Evolutionary conservation across 2,329 filamentous ascomycete species (phyloP).

Genomic region (Venturia pyrina): DNA sequence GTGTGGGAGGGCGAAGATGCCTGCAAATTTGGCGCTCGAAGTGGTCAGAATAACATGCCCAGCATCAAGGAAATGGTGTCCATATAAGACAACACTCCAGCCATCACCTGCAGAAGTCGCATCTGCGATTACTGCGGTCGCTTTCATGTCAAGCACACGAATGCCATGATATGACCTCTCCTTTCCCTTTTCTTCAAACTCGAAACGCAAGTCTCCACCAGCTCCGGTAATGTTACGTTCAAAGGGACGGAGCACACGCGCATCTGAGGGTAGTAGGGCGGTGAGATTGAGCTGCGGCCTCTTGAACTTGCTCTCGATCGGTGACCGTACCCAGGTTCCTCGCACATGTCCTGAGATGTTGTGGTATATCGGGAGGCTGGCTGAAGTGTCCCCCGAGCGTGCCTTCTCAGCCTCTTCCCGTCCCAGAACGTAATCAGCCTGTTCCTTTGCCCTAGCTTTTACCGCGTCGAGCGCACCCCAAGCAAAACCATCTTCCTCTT

Average conservation of each 20-base stretch:
- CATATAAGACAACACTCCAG: conserved; percentile 72
- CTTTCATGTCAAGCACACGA: conserved; percentile 8
- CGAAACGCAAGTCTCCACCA: conserved; percentile 7
- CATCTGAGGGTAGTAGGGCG: conserved; percentile 8
- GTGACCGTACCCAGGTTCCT: conserved; percentile 13
- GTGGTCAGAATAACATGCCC: conserved; percentile 76
- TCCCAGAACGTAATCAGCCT: conserved; percentile 10
- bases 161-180: not conserved
- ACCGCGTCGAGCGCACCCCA: conserved; percentile 12
- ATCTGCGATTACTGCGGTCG: conserved; percentile 57
- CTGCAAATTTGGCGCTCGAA: conserved; percentile 85
- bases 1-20: conserved; percentile 82
- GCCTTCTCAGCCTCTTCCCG: conserved; percentile 2
- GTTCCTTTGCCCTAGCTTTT: conserved; percentile 9
- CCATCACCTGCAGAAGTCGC: conserved; percentile 57
- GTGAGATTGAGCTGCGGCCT: conserved; percentile 11
- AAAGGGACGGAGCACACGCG: not conserved
- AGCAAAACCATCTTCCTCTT: conserved; percentile 12
- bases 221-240: conserved; percentile 12
- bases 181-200: conserved; percentile 5
- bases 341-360: conserved; percentile 13
- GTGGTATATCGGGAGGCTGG: conserved; percentile 10
- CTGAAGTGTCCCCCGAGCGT: not conserved
- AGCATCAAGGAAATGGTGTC: conserved; percentile 74
- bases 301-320: not conserved